A percentile compares a stretch with the other conserved stretches of the same genome.
These are phyloP conservation scores for Helotiales sp. DNA, from an alignment of 2,329 filamentous ascomycete genomes.

Conservation along the genomic window DNA sequence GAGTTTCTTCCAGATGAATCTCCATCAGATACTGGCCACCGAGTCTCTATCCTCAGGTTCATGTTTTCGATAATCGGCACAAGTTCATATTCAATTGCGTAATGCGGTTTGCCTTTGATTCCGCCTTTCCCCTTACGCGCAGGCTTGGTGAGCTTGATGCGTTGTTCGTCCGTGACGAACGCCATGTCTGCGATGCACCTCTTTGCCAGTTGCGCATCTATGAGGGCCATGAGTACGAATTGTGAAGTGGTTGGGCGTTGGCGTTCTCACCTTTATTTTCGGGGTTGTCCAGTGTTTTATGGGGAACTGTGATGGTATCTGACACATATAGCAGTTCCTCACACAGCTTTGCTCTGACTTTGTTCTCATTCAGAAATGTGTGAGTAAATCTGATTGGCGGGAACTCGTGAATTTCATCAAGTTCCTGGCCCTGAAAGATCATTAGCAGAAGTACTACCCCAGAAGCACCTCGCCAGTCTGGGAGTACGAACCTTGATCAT, in stretches of 20 bases:
- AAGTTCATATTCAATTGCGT: conserved; percentile 28
- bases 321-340: neutral
- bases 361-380: too few relatives aligned
- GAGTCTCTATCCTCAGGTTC: conserved; percentile 30
- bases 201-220: conserved; percentile 27
- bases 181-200: conserved; percentile 29
- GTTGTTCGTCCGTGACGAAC: conserved; percentile 23
- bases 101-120: conserved; percentile 1
- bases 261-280: neutral
- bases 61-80: conserved; percentile 27
- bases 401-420: too few relatives aligned
- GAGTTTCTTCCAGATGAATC: neutral
- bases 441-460: too few relatives aligned
- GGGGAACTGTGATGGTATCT: neutral
- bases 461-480: too few relatives aligned
- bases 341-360: too few relatives aligned
- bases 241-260: neutral
- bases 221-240: neutral
- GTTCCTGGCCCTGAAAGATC: too few relatives aligned
- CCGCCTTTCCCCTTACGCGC: neutral
- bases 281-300: neutral
- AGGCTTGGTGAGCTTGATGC: conserved; percentile 15
- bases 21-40: conserved; percentile 14
- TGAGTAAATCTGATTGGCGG: too few relatives aligned
- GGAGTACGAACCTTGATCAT: neutral